Evolutionary conservation across 1,139 yeast genomes (phyloP), one percentile per base, ranked within the genome.

Genomic region (Diutina pseudorugosa): DNA sequence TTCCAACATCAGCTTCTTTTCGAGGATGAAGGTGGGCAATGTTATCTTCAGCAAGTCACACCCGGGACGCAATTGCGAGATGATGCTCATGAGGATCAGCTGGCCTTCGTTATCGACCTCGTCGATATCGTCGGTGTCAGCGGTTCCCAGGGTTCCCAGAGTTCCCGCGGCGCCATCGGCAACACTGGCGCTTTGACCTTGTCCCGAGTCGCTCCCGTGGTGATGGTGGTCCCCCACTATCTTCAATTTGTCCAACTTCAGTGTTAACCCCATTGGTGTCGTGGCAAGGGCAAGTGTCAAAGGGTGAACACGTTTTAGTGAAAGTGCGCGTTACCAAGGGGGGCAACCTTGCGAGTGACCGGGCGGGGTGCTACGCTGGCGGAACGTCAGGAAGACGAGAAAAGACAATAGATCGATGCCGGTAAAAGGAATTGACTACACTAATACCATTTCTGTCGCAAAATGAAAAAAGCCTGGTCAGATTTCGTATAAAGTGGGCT

Each of bases 1-100:
- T 66, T 93, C 98, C 53, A 93, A 73, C 98, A 93, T 91, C 3
- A 96, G 87, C 68, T 91, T 93, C 65, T 95, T 85, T 67, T 93
- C 98, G 52, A 93, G 75, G 53, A 93, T 89, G 61, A 93, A 93
- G 0, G 98, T 93, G 2, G 98, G 98, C 52, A 93, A 75, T 0
- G 98, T 91, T 59, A 93, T 93, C 61, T 90, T 79, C 0, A 96
- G 76, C 56, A 93, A 74, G 64, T 93, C 98, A 57, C 88, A 83
- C 1, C 98, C 98, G 0, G 95, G 96, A 59, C 96, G 80, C 63
- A 93, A 75, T 68, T 91, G 98, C 20, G 95, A 73, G 54, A 93
- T 91, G 54, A 93, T 88, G 14, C 93, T 89, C 74, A 87, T 73
- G 53, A 93, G 71, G 52, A 93, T 89, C 52, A 83, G 85, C 66